These are phyloP conservation scores for Phytophthora quininea DNA, from an alignment of 352 stramenopile genomes.

Conservation along the genomic window DNA sequence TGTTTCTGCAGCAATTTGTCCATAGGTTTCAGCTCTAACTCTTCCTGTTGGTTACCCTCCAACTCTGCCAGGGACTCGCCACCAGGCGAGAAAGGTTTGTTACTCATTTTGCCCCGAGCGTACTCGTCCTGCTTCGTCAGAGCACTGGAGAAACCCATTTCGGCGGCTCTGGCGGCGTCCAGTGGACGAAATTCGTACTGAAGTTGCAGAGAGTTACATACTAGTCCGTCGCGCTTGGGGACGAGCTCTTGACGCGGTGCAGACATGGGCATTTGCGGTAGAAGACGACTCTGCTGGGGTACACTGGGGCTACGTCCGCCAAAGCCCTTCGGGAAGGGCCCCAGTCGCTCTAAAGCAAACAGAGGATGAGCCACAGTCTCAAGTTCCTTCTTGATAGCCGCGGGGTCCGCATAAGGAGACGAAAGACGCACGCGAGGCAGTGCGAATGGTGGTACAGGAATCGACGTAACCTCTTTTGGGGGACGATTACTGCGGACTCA, in stretches of 20 bases:
- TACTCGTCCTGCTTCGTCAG: conserved; percentile 84
- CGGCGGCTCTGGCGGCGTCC: conserved; percentile 33
- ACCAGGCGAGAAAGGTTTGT: conserved; percentile 73
- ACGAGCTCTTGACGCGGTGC: conserved; percentile 57
- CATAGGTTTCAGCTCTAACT: conserved; percentile 13
- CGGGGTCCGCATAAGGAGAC: conserved; percentile 38
- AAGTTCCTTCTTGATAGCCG: conserved; percentile 31
- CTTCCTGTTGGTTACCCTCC: conserved; percentile 1
- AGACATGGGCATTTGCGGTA: conserved; percentile 80
- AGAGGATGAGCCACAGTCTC: conserved; percentile 35
- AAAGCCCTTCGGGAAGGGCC: conserved; percentile 35
- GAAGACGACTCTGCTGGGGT: conserved; percentile 51
- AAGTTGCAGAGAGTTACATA: conserved; percentile 56
- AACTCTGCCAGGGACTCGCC: conserved; percentile 61
- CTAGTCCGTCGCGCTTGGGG: conserved; percentile 48
- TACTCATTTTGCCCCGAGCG: conserved; percentile 77
- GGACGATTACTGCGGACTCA: conserved; percentile 54
- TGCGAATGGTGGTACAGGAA: conserved; percentile 36
- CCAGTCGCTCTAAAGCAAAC: conserved; percentile 52
- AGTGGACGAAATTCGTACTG: conserved; percentile 68
- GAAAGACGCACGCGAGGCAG: conserved; percentile 45
- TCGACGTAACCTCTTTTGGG: conserved; percentile 10
- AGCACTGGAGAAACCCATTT: conserved; percentile 66
- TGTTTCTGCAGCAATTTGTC: conserved; percentile 21
- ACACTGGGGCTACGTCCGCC: conserved; percentile 17